These are phyloP conservation scores for Coniochaeta sp. DNA, from an alignment of 2,329 filamentous ascomycete species.

Conservation along the genomic window DNA sequence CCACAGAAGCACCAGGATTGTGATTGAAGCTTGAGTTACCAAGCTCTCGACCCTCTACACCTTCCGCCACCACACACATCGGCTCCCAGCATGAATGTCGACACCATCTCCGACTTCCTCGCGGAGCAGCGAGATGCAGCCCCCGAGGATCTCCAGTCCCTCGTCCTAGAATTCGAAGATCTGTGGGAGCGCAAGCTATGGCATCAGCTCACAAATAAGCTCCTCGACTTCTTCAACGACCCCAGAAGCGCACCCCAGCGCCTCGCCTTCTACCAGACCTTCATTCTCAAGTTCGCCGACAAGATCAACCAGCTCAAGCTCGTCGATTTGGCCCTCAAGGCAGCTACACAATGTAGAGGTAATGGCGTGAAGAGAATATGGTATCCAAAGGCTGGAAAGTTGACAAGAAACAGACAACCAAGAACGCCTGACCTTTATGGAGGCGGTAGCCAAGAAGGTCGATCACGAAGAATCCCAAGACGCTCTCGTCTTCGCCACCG, in stretches of 20 bases:
- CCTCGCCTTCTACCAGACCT: constrained; percentile 85
- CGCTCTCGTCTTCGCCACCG: constrained; percentile 88
- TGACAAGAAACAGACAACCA: constrained; percentile 59
- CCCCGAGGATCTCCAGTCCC: constrained; percentile 78
- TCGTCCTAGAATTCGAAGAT: constrained; percentile 89
- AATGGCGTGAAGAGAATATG: too few relatives aligned
- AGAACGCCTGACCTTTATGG: constrained; percentile 79
- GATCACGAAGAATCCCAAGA: constrained; percentile 91
- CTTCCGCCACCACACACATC: constrained; percentile 3
- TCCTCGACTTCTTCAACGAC: constrained; percentile 82
- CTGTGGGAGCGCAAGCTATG: constrained; percentile 98
- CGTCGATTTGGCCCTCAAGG: constrained; percentile 81
- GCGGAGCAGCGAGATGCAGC: constrained; percentile 82
- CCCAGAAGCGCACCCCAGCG: constrained; percentile 76
- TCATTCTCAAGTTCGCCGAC: constrained; percentile 92
- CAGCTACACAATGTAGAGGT: constrained; percentile 80
- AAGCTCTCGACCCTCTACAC: constrained; percentile 3
- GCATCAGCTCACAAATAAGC: constrained; percentile 91
- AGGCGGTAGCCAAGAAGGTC: constrained; percentile 77
- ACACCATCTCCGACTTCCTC: constrained; percentile 88
- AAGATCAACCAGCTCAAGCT: constrained; percentile 99
- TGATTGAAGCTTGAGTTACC: not conserved
- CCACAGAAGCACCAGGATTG: not conserved
- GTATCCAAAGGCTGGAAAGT: not conserved
- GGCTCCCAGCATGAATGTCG: constrained; percentile 62